Evolutionary conservation across 176 grass and related monocot genomes (phyloP), one percentile per base, ranked within the genome.

Genomic region (Sorghum bicolor): DNA sequence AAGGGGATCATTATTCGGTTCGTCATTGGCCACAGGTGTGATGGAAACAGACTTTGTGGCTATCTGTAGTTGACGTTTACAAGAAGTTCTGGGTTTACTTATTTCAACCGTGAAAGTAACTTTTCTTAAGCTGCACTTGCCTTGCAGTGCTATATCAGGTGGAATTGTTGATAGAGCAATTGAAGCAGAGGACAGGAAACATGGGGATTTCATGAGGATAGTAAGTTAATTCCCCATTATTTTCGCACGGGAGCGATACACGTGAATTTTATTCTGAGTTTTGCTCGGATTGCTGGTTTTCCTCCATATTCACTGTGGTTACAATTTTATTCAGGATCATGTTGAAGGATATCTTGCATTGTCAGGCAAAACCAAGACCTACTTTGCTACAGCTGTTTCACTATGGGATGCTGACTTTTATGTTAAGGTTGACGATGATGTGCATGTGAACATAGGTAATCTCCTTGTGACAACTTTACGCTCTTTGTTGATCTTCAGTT

Each of bases 21-120:
- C 65, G 93, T 98, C 82, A 94, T 98, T 62, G 96, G 96, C 31
- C 96, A 98, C 79, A 98, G 96, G 96, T 98, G 32, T 68, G 80
- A 39, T 37, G 67, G 15, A 13, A 0, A 67, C 30, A 37, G 8
- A 43, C 8, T 73, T 50, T 82, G 24, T 82, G 15, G 4, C 26
- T 58, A 74, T 36, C 8, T 74, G 24, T 17, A 65, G n/a, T 58
- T 80, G 67, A 22, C 20, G 1, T 84, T 60, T 73, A 10, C 50
- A 44, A 26, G 12, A 2, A 37, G 13, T 67, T 67, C 0, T 80
- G 15, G 1, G 0, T 77, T 37, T 38, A 17, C 10, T 33, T 26
- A 9, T 17, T 79, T 70, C 22, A 17, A 33, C 47, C 36, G 9
- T 20, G 48, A 66, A 70, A 78, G 48, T 78, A 78, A 53, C 24